phyloP scores from a whole-genome alignment of 1,139 yeast genomes.

The Meyerozyma elateridarum region DNA sequence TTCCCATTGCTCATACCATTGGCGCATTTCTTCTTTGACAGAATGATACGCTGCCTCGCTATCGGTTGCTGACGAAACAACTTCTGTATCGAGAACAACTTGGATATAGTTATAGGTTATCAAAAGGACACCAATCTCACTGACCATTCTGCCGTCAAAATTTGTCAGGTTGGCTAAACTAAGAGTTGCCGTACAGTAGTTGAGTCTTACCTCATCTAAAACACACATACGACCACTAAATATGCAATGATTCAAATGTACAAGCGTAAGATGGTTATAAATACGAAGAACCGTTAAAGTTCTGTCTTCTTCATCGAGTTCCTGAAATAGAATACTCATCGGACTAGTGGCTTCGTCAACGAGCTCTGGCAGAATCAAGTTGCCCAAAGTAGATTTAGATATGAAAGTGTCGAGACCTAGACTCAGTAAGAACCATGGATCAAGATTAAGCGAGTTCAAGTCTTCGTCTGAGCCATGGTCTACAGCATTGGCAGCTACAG shows the following conservation, averaged over 20 bases:
- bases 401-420: slow-evolving; percentile 55
- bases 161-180: slow-evolving; percentile 65
- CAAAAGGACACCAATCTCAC: slow-evolving; percentile 65
- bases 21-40: slow-evolving; percentile 36
- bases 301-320: slow-evolving; percentile 42
- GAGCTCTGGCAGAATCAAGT: slow-evolving; percentile 11
- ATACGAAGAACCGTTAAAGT: slow-evolving; percentile 51
- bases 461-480: slow-evolving; percentile 11
- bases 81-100: slow-evolving; percentile 21
- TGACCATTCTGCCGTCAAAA: slow-evolving; percentile 80
- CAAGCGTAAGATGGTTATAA: slow-evolving; percentile 71
- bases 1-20: slow-evolving; percentile 72
- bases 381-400: slow-evolving; percentile 38
- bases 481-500: slow-evolving; percentile 26
- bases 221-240: slow-evolving; percentile 72
- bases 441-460: slow-evolving; percentile 31
- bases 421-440: slow-evolving; percentile 60
- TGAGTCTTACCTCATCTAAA: slow-evolving; percentile 61
- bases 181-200: slow-evolving; percentile 57
- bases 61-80: slow-evolving; percentile 17
- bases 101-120: slow-evolving; percentile 62
- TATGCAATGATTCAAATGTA: slow-evolving; percentile 64
- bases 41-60: slow-evolving; percentile 20
- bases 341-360: slow-evolving; percentile 15
- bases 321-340: slow-evolving; percentile 26